Conservation (phyloP, 1,284 basidiomycete species). For the Amylostereum areolatum region DNA sequence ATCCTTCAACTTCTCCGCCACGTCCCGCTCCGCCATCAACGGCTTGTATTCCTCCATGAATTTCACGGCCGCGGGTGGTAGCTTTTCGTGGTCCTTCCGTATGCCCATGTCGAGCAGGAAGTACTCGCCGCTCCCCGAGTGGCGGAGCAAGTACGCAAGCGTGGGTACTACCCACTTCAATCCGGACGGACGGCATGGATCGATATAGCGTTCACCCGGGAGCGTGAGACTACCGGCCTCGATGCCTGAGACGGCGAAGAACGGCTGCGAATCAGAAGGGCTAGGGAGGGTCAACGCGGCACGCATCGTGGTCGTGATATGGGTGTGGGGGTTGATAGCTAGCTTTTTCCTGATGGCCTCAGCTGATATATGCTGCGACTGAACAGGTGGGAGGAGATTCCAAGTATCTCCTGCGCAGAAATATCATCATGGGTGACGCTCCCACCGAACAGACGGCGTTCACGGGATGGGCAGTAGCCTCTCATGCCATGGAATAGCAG, state of each 20-base stretch:
- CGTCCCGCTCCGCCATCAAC: constrained; percentile 34
- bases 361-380: too few species aligned
- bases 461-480: too few species aligned
- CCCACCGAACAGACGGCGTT: too few species aligned
- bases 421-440: too few species aligned
- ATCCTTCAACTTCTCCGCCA: constrained; percentile 39
- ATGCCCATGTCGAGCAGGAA: constrained; percentile 52
- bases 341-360: too few species aligned
- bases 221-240: constrained; percentile 38
- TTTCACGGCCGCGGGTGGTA: constrained; percentile 25
- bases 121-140: constrained; percentile 31
- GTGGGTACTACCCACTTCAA: constrained; percentile 28
- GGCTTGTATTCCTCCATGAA: constrained; percentile 23
- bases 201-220: constrained; percentile 23
- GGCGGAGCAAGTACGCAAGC: constrained; percentile 43
- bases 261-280: constrained; percentile 32
- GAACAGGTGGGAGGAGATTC: too few species aligned
- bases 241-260: constrained; percentile 43
- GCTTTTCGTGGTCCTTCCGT: constrained; percentile 37
- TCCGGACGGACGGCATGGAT: too few species aligned
- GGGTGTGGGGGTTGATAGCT: too few species aligned
- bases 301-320: too few species aligned
- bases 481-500: too few species aligned
- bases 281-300: constrained; percentile 21
- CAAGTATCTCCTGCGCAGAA: too few species aligned